phyloP scores from a whole-genome alignment of 805 yeast species.

The Metschnikowia bowlesiae region DNA sequence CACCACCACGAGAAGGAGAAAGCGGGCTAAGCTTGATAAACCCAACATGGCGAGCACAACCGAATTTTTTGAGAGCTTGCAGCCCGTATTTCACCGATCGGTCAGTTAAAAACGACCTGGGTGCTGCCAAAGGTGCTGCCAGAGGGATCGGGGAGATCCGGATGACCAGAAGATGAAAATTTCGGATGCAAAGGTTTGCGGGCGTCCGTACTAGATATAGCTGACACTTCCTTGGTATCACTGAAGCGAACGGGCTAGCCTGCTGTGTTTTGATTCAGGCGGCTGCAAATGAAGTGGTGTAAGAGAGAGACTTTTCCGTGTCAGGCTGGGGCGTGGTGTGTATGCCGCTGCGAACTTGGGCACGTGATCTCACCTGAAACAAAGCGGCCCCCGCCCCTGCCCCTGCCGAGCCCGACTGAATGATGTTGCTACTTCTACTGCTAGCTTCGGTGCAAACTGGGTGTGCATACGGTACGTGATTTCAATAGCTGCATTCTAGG shows the following conservation, averaged over 20 bases:
- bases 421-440: no score
- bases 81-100: neutral
- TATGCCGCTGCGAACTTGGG: neutral
- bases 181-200: neutral
- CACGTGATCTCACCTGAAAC: neutral
- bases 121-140: neutral
- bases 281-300: neutral
- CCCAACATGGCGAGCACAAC: neutral
- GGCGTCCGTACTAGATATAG: neutral
- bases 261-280: neutral
- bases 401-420: no score
- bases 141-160: neutral
- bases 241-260: neutral
- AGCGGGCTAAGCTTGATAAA: neutral
- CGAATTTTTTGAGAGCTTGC: neutral
- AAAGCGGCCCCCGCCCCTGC: no score
- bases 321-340: neutral
- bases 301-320: neutral
- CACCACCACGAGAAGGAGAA: neutral
- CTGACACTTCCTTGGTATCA: neutral
- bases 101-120: no score
- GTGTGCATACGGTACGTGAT: no score
- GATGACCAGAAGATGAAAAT: neutral
- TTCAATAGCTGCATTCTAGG: no score
- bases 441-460: no score